A percentile compares a stretch with the other conserved stretches of the same genome.
Conservation (phyloP, 106 monocot species). For the Platanthera zijinensis region DNA sequence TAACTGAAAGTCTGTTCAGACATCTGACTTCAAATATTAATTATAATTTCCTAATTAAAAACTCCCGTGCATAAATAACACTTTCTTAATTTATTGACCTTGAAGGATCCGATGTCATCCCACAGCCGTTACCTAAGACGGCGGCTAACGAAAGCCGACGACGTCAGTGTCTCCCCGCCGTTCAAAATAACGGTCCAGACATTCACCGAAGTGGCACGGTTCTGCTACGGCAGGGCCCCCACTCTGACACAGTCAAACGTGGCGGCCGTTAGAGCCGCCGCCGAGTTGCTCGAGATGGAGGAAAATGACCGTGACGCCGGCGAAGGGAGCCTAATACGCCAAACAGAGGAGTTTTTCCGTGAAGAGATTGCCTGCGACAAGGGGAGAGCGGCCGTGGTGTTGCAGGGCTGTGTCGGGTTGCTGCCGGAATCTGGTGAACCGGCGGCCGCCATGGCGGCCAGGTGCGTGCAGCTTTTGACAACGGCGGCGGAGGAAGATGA, state of each 20-base stretch:
- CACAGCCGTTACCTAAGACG: slow-evolving; percentile 61
- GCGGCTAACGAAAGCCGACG: slow-evolving; percentile 27
- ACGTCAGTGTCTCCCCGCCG: slow-evolving; percentile 46
- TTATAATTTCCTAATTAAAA: background rate
- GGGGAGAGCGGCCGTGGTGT: slow-evolving; percentile 28
- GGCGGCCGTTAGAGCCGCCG: slow-evolving; percentile 36
- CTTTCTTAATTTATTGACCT: background rate
- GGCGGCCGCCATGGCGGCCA: slow-evolving; percentile 28
- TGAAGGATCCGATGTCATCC: slow-evolving; percentile 47
- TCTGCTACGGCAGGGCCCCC: slow-evolving; percentile 57
- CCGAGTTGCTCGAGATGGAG: slow-evolving; percentile 65
- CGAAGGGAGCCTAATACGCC: slow-evolving; percentile 20
- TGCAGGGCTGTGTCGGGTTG: slow-evolving; percentile 37
- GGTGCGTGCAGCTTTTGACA: slow-evolving; percentile 60
- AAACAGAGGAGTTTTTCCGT: slow-evolving; percentile 60
- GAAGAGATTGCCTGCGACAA: slow-evolving; percentile 42
- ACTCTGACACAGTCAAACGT: slow-evolving; percentile 53
- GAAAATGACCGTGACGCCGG: slow-evolving; percentile 9
- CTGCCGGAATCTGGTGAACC: slow-evolving; percentile 27
- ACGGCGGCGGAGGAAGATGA: slow-evolving; percentile 14
- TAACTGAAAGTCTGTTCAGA: background rate
- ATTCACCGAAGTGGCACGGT: slow-evolving; percentile 39
- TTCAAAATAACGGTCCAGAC: slow-evolving; percentile 36
- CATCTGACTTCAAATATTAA: background rate
- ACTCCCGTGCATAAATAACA: background rate